Base-by-base conservation (phyloP, 306 rosid genomes). In the Quercus aquifolioides region DNA sequence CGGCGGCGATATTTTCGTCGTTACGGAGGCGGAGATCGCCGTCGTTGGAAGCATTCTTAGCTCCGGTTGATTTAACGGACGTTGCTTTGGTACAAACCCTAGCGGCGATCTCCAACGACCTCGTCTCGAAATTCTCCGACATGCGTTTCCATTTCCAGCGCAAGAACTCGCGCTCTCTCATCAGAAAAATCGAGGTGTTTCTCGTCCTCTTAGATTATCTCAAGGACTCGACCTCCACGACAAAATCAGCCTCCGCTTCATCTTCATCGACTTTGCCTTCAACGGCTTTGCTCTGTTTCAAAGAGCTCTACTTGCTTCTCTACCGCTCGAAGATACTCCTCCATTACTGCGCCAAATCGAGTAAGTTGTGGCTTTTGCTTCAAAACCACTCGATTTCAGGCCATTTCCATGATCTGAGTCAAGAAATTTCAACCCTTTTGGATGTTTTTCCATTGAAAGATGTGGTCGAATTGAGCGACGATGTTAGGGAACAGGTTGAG, bases 341-440 rank as follows among this genome's bases (percentile, higher is more conserved):
- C 57, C 97, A 94, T 86, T 90, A 87, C 70, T 94, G 99, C 81
- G 86, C 90, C 0, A 93, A 90, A 21, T 91, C 99, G 18, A 82
- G 97, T 80, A 94, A 92, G 92, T 81, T 92, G 7, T 94, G 99
- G 99, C 92, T 94, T 56, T 78, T 94, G 88, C 97, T 94, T 81
- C 99, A 91, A 85, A 91, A 91, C 68, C 95, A 88, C 58, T 84
- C 99, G 6, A 90, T 94, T 59, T 92, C 99, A 1, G 97, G 94
- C 43, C 97, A 94, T 85, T 94, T 92, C 62, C 97, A 94, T 76
- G 99, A 94, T 80, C 78, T 94, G 90, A 92, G 92, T 71, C 91
- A 87, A 52, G 99, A 94, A 55, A 88, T 94, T 55, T 92, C 97
- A 51, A 92, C 95, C 65, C 93, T 94, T 79, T 81, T 94, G 70